phyloP scores from a whole-genome alignment of 2,329 filamentous ascomycete species.

The Diaporthe ampelina region DNA sequence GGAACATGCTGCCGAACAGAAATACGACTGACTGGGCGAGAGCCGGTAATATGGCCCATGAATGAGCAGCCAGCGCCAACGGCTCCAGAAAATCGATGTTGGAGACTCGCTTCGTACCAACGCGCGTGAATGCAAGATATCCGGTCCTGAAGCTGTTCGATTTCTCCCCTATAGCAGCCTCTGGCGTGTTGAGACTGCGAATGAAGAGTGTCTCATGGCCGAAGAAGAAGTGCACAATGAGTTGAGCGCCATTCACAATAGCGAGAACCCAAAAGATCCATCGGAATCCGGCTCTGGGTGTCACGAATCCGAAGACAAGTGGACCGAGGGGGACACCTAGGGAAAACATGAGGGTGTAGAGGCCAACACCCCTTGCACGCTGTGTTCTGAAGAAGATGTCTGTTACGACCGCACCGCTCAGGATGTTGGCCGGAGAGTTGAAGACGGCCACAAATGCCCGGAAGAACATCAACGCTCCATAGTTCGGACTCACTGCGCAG shows the following conservation, averaged over 20 bases:
- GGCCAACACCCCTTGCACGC: conserved; percentile 63
- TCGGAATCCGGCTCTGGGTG: conserved; percentile 48
- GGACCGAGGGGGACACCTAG: conserved; percentile 40
- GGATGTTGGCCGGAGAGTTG: conserved; percentile 63
- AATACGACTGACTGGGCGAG: conserved; percentile 68
- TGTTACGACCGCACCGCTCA: conserved; percentile 63
- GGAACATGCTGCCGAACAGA: conserved; percentile 63
- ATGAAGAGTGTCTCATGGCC: conserved; percentile 67
- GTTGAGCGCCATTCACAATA: conserved; percentile 61
- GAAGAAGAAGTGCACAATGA: conserved; percentile 66
- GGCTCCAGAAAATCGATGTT: conserved; percentile 64
- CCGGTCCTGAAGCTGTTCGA: conserved; percentile 57
- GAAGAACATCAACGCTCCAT: conserved; percentile 63
- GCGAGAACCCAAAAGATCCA: conserved; percentile 31
- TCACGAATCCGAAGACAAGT: conserved; percentile 53
- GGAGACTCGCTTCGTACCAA: conserved; percentile 63
- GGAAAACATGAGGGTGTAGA: conserved; percentile 58
- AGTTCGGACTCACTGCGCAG: conserved; percentile 62
- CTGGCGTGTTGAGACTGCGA: conserved; percentile 49
- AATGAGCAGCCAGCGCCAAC: conserved; percentile 54
- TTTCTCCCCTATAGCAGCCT: background rate
- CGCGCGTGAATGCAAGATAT: conserved; percentile 57
- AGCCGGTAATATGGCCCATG: conserved; percentile 63
- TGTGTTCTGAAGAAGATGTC: conserved; percentile 68
- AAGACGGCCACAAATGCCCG: conserved; percentile 67